These are phyloP conservation scores for Rostrohypoxylon terebratum DNA, from an alignment of 495 filamentous ascomycete species.

Conservation along the genomic window DNA sequence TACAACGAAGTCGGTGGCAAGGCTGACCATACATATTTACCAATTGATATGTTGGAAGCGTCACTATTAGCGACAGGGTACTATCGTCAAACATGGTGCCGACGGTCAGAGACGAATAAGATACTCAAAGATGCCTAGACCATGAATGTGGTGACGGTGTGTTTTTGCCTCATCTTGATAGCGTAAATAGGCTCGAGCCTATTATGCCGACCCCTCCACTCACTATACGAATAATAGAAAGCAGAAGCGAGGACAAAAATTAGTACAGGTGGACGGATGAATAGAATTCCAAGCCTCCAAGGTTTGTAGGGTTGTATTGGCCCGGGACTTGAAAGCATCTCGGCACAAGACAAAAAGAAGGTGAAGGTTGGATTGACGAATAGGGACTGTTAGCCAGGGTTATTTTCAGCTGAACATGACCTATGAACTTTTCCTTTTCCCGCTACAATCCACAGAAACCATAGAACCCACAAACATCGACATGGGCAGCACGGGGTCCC, in stretches of 20 bases:
- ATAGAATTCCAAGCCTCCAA: conserved; percentile 23
- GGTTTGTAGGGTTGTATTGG: conserved; percentile 37
- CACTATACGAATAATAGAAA: background rate
- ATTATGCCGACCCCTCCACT: background rate
- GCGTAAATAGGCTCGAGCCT: conserved; percentile 14
- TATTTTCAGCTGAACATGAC: conserved; percentile 34
- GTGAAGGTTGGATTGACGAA: conserved; percentile 34
- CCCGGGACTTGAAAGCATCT: conserved; percentile 10
- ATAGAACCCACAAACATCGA: background rate
- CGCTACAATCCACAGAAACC: conserved; percentile 20
- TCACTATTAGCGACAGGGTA: background rate
- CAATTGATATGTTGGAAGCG: conserved; percentile 11
- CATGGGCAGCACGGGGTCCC: background rate
- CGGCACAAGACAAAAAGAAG: conserved; percentile 17
- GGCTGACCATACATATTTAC: conserved; percentile 21
- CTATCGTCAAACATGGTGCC: conserved; percentile 26
- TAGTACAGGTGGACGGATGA: conserved; percentile 23
- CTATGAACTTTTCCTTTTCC: conserved; percentile 28
- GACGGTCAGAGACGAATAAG: conserved; percentile 8
- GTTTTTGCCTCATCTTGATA: conserved; percentile 33
- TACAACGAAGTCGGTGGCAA: conserved; percentile 31
- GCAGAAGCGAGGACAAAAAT: conserved; percentile 3
- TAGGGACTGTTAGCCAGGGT: conserved; percentile 7
- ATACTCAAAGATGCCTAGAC: background rate
- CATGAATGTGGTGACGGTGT: background rate